Evolutionary conservation across 371 early-diverging fungal genomes (phyloP).

Genomic region (Mortierella sp.): DNA sequence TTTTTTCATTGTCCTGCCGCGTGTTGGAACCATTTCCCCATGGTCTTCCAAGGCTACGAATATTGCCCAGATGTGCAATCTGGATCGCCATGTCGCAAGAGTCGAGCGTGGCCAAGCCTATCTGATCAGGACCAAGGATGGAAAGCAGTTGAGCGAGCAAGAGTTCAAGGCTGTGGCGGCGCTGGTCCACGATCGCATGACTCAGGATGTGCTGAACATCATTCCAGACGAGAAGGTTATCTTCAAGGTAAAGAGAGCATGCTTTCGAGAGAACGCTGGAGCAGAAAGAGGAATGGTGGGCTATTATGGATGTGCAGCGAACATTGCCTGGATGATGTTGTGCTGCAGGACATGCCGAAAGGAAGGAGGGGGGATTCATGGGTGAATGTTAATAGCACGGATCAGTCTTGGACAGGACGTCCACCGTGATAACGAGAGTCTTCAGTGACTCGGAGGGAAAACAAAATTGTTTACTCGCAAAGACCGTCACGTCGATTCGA

Average conservation of each 20-base stretch:
- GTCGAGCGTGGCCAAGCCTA: slow-evolving; percentile 91
- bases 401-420: too few species aligned
- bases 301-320: too few species aligned
- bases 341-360: too few species aligned
- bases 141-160: slow-evolving; percentile 35
- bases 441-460: too few species aligned
- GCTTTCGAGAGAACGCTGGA: neutral
- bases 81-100: slow-evolving; percentile 74
- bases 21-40: slow-evolving; percentile 96
- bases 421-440: too few species aligned
- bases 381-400: too few species aligned
- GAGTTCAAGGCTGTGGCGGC: slow-evolving; percentile 63
- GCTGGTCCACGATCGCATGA: slow-evolving; percentile 93
- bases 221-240: slow-evolving; percentile 74
- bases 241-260: slow-evolving; percentile 64
- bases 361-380: too few species aligned
- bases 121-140: slow-evolving; percentile 60
- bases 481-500: slow-evolving; percentile 2
- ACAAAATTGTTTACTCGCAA: slow-evolving; percentile 8
- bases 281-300: too few species aligned
- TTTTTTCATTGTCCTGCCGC: slow-evolving; percentile 80
- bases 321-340: too few species aligned
- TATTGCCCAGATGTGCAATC: slow-evolving; percentile 90
- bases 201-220: slow-evolving; percentile 74
- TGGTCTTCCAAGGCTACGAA: slow-evolving; percentile 99